Percentiles rank a stretch among this genome's conserved stretches.
Conservation (phyloP, 768 basidiomycete genomes). For the Pulveroboletus sp. region DNA sequence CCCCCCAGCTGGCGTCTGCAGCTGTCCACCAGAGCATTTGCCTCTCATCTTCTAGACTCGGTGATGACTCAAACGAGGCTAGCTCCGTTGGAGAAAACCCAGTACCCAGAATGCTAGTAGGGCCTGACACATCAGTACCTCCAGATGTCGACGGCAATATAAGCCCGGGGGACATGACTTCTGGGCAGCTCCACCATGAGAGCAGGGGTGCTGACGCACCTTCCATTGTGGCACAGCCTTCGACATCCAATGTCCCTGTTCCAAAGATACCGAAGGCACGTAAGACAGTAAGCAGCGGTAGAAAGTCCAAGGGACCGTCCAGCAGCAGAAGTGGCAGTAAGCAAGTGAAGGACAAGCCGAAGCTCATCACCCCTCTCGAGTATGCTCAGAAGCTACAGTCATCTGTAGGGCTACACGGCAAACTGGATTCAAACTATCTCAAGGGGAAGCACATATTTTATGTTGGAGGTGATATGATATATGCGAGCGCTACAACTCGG, state of each 20-base stretch:
- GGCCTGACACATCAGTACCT: not conserved
- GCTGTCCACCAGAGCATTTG: not conserved
- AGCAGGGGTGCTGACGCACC: not conserved
- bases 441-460: conserved; percentile 55
- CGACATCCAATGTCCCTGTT: not conserved
- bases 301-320: conserved; percentile 1
- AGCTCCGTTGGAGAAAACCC: not conserved
- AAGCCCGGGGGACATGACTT: conserved; percentile 12
- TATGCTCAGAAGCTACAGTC: conserved; percentile 48
- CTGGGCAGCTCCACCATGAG: not conserved
- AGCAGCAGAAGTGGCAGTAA: conserved; percentile 10
- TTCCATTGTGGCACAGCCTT: not conserved
- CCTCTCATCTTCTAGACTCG: not conserved
- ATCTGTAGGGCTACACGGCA: conserved; percentile 19
- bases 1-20: not conserved
- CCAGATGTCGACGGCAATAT: conserved; percentile 17
- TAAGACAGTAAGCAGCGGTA: conserved; percentile 22
- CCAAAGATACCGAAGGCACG: conserved; percentile 8
- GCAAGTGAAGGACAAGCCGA: conserved; percentile 39
- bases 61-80: not conserved
- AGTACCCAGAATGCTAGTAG: conserved; percentile 6
- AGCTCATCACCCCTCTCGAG: conserved; percentile 44
- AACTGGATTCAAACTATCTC: conserved; percentile 35
- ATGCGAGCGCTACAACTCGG: conserved; percentile 47
- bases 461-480: conserved; percentile 51